Evolutionary conservation across 176 grass and related monocot species (phyloP).

Genomic region (Carex myosuroides): DNA sequence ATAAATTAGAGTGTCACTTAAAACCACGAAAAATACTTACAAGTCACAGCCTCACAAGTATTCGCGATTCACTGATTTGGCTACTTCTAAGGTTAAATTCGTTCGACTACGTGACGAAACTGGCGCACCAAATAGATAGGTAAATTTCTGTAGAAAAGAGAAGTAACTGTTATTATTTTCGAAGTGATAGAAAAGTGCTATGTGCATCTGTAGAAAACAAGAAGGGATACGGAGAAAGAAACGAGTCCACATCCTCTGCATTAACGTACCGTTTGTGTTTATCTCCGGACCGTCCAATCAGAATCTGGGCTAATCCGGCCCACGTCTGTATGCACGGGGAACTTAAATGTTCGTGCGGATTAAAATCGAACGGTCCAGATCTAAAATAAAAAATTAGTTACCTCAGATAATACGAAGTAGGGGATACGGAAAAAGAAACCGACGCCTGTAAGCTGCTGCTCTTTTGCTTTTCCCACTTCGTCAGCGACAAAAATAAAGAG

Average conservation of each 20-base stretch:
- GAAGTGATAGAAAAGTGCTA: conserved; percentile 12
- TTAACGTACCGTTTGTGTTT: no score
- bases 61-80: not conserved
- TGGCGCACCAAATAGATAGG: not conserved
- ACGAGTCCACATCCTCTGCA: no score
- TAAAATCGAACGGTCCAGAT: no score
- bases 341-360: no score
- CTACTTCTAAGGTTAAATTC: not conserved
- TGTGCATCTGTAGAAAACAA: not conserved
- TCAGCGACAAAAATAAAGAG: conserved; percentile 11
- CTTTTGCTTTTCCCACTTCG: conserved; percentile 27
- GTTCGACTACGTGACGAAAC: not conserved
- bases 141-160: not conserved
- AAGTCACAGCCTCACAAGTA: not conserved
- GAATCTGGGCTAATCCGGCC: no score
- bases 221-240: conserved; percentile 11
- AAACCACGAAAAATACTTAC: not conserved
- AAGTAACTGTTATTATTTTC: not conserved
- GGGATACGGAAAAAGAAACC: conserved; percentile 16
- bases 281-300: no score
- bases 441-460: not conserved
- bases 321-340: no score
- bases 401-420: not conserved
- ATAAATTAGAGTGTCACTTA: not conserved
- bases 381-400: not conserved